Base-by-base conservation (phyloP, 257 asterid genomes). In the Penstemon davidsonii region DNA sequence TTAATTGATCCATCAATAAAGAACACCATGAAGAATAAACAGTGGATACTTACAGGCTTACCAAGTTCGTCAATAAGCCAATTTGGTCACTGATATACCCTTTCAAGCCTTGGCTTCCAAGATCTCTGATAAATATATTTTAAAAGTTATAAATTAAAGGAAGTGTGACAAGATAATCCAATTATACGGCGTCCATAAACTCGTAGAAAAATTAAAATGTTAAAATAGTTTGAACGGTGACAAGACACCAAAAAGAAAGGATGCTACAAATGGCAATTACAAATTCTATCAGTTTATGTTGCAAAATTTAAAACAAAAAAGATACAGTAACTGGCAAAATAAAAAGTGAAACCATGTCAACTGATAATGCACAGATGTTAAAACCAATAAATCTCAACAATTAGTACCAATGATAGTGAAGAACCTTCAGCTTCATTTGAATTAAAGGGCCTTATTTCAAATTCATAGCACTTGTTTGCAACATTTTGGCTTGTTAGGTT, bases 81-180 rank as follows among this genome's bases (percentile, higher is more conserved):
- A 92, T 89, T 76, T 89, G 82, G 62, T 89, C 91, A 45, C 91
- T 87, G 68, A 92, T 84, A 70, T 70, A 60, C 53, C 98, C 98
- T 85, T 89, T 89, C 85, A 92, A 82, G 62, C 96, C 96, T 81
- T 92, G 98, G 79, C 88, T 84, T 53, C 92, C 98, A 67, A 92
- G 92, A 86, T 92, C 96, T 69, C 98, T 92, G 84, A 46, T 15
- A 76, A 67, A 66, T n/a, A 64, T 70, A 68, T 3, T 40, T 44
- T 41, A 7, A 25, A 56, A 56, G 25, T 49, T 12, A 46, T 38
- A 36, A 25, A 41, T 4, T 12, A 37, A 19, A 62, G 8, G 38
- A 42, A 53, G 46, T 46, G 7, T 40, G 4, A 12, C 12, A 40
- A 13, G 33, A 25, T 25, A 2, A 25, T 25, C 18, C 18, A 15